Conservation (phyloP, 768 basidiomycete genomes). For the Coprinopsis sp. region DNA sequence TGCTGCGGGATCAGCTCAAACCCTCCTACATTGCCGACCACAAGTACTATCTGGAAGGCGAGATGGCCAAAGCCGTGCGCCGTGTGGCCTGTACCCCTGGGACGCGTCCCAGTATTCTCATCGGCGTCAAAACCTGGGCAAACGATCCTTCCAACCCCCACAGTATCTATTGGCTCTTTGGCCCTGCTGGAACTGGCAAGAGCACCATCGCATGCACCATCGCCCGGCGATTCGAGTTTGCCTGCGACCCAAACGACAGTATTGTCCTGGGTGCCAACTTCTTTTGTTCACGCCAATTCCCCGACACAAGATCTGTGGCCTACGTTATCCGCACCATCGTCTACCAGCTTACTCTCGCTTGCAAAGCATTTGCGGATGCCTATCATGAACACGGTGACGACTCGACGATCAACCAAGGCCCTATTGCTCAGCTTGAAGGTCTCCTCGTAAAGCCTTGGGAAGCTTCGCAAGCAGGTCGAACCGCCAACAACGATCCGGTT, state of each 20-base stretch:
- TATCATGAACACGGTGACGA: constrained; percentile 7
- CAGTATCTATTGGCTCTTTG: too few relatives aligned
- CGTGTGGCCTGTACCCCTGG: constrained; percentile 19
- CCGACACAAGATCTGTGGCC: too few relatives aligned
- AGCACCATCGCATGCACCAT: constrained; percentile 12
- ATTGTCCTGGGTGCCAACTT: constrained; percentile 16
- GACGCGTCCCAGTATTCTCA: constrained; percentile 21
- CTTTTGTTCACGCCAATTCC: too few relatives aligned
- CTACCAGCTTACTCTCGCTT: constrained; percentile 20
- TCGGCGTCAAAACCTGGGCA: too few relatives aligned
- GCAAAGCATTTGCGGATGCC: constrained; percentile 17
- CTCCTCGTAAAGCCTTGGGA: constrained; percentile 14
- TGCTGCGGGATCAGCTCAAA: constrained; percentile 10
- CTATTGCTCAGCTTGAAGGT: constrained; percentile 9
- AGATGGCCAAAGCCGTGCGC: constrained; percentile 7
- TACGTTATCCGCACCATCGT: too few relatives aligned
- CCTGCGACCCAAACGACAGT: constrained; percentile 2
- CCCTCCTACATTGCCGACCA: constrained; percentile 13
- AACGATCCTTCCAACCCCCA: too few relatives aligned
- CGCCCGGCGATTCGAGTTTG: too few relatives aligned
- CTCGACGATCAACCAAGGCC: constrained; percentile 5
- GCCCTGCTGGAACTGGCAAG: too few relatives aligned
- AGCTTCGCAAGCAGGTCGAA: constrained; percentile 1
- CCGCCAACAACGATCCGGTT: neutral
- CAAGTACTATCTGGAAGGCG: constrained; percentile 6